Evolutionary conservation across 306 rosid genomes (phyloP).

Genomic region (Begonia loranthoides): DNA sequence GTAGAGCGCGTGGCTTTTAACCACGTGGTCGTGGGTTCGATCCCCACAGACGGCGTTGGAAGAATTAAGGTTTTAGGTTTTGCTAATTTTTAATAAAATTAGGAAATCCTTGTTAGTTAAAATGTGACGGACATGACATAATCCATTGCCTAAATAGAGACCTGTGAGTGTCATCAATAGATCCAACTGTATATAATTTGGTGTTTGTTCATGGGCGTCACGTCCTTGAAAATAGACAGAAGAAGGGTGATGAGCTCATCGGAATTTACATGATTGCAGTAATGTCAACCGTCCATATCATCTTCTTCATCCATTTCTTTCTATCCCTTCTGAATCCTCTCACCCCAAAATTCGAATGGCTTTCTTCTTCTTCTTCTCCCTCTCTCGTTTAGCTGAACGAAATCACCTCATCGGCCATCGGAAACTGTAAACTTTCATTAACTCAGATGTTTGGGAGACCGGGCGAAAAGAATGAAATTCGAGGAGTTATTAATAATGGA

Average conservation of each 20-base stretch:
- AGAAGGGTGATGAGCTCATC: background rate
- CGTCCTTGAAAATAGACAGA: conserved; percentile 13
- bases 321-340: conserved; percentile 9
- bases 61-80: background rate
- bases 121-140: no score
- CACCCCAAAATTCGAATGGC: background rate
- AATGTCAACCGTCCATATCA: conserved; percentile 14
- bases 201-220: conserved; percentile 35
- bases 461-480: conserved; percentile 59
- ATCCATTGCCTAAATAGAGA: no score
- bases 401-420: no score
- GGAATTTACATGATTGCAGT: background rate
- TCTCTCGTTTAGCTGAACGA: background rate
- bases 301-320: conserved; percentile 30
- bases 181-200: background rate
- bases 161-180: background rate
- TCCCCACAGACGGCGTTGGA: conserved; percentile 59
- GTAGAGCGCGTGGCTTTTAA: conserved; percentile 71
- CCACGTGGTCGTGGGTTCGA: conserved; percentile 65
- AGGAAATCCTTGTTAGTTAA: no score
- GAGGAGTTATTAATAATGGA: conserved; percentile 61
- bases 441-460: background rate
- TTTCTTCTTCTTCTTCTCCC: background rate
- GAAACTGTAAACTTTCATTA: background rate
- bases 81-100: background rate